Evolutionary conservation across 352 stramenopile genomes (phyloP), one percentile per base, ranked within the genome.

Genomic region (Thraustochytrium striatum): DNA sequence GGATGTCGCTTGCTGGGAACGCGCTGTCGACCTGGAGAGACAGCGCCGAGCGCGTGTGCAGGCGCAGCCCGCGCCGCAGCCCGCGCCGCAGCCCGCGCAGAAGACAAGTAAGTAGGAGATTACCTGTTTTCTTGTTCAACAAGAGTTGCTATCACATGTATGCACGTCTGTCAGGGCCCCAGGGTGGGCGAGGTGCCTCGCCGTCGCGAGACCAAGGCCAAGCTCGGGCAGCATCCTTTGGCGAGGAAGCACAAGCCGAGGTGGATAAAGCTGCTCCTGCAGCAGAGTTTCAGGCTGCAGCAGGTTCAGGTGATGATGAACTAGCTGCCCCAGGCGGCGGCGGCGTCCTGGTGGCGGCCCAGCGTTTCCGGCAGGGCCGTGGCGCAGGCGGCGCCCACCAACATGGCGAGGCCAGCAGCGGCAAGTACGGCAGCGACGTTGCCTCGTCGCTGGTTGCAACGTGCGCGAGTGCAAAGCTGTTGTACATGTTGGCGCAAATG

Each of bases 371-470:
- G 65, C 39, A 75, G 36, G 19, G 52, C 1, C 19, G 11, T 43
- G 9, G 65, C 65, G 13, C 30, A 61, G 7, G 35, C 5, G 11
- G 65, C 44, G 5, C 65, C 65, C 9, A 61, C 65, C 5, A 75
- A 25, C 65, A 75, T 75, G 35, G 65, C 16, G 16, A 68, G 11
- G 7, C 30, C 39, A 19, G 65, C 65, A 9, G 65, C 65, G 13
- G 41, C 19, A 41, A 75, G 65, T 19, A 75, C 65, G 5, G 35
- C 68, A 7, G 65, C 65, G 7, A 75, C 65, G 39, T 72, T 30
- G 33, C 13, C 35, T 21, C 44, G 7, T 25, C 5, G 39, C 21
- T 43, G 38, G 13, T 52, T 5, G 8, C 38, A n/a, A n/a, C n/a
- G n/a, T n/a, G n/a, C 13, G 65, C 65, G n/a, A 75, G 50, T 5